Conservation (phyloP, 352 stramenopile genomes). For the Vaucheria bursata region DNA sequence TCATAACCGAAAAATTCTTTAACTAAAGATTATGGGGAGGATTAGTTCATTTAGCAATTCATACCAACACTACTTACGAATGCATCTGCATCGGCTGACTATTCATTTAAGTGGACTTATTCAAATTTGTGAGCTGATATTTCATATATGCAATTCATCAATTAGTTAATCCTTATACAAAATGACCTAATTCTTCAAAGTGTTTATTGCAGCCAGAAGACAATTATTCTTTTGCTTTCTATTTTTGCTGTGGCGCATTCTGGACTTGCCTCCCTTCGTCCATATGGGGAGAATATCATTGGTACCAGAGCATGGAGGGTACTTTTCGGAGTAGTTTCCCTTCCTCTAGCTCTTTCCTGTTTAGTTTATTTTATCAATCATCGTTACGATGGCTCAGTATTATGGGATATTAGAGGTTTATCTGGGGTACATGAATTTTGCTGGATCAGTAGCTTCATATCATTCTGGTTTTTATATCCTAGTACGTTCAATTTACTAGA, state of each 20-base stretch:
- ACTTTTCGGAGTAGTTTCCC: constrained; percentile 64
- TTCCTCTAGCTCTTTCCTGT: constrained; percentile 63
- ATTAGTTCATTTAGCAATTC: no score
- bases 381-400: constrained; percentile 61
- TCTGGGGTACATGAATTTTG: constrained; percentile 53
- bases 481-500: constrained; percentile 71
- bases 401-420: constrained; percentile 60
- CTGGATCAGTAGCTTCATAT: constrained; percentile 58
- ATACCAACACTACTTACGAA: no score
- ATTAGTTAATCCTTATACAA: no score
- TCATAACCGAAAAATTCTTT: no score
- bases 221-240: constrained; percentile 47
- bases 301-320: constrained; percentile 62
- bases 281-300: constrained; percentile 61
- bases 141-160: no score
- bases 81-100: no score
- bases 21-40: no score
- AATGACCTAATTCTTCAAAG: no score
- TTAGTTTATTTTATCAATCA: constrained; percentile 75
- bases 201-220: constrained; percentile 27
- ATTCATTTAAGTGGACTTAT: no score
- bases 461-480: constrained; percentile 70
- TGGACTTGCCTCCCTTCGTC: constrained; percentile 61
- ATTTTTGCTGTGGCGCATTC: constrained; percentile 67
- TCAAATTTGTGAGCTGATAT: no score